Evolutionary conservation across 176 grass and related monocot genomes (phyloP).

Genomic region (Triticum timopheevii): DNA sequence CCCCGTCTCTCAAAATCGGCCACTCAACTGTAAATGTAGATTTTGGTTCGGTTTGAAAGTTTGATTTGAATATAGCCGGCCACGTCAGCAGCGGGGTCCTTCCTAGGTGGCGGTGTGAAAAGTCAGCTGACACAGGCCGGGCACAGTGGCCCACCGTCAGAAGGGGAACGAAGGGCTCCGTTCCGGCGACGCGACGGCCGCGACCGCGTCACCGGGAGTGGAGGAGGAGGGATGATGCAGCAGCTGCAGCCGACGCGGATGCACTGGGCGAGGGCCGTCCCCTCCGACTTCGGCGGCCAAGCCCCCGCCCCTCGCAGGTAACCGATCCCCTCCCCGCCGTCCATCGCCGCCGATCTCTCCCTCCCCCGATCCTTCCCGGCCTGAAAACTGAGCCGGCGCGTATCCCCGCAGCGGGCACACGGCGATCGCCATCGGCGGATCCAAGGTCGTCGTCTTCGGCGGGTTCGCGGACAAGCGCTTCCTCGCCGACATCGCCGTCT

Average conservation of each 20-base stretch:
- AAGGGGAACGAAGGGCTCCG: background rate
- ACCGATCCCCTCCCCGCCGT: background rate
- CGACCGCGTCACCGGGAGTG: background rate
- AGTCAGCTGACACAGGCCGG: background rate
- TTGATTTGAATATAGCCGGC: too few species aligned
- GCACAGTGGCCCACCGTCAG: background rate
- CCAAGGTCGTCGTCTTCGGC: conserved; percentile 88
- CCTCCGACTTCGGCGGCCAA: conserved; percentile 79
- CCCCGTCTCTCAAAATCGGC: too few species aligned
- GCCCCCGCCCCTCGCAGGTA: conserved; percentile 75
- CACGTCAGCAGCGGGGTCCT: too few species aligned
- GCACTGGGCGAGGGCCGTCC: conserved; percentile 78
- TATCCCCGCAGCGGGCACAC: conserved; percentile 70
- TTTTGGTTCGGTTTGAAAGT: too few species aligned
- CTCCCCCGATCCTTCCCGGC: background rate
- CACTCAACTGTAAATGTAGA: too few species aligned
- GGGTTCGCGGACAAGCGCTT: conserved; percentile 88
- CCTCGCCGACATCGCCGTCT: conserved; percentile 75
- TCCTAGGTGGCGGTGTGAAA: background rate
- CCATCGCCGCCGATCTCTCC: background rate
- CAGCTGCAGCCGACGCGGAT: conserved; percentile 44
- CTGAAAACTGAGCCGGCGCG: background rate
- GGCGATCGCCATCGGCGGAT: conserved; percentile 70
- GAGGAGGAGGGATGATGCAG: conserved; percentile 1
- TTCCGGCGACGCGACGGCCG: conserved; percentile 9